Percentiles rank a stretch among this genome's conserved stretches.
Evolutionary conservation across 108 stramenopile genomes (phyloP).

Genomic region (Skeletonema potamos): DNA sequence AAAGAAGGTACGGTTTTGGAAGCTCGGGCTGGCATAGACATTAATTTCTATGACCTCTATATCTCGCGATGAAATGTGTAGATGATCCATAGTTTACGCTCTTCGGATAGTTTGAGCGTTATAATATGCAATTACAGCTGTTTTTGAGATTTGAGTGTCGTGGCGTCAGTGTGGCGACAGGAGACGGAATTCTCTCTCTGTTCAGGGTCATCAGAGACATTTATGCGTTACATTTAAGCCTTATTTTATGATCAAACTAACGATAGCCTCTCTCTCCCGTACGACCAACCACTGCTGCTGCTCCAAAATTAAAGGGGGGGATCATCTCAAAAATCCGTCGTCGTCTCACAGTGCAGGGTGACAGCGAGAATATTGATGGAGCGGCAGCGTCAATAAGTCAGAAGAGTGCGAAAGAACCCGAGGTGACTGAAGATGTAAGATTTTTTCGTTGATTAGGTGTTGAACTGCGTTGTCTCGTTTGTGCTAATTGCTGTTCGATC

Average conservation of each 20-base stretch:
- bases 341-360: slow-evolving; percentile 83
- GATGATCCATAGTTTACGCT: background rate
- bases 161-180: background rate
- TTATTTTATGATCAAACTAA: background rate
- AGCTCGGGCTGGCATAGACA: no score
- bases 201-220: background rate
- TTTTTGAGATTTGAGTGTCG: background rate
- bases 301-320: slow-evolving; percentile 25
- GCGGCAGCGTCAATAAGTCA: background rate
- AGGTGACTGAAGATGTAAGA: slow-evolving; percentile 30
- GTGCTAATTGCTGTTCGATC: background rate
- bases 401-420: slow-evolving; percentile 10
- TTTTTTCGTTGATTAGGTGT: background rate
- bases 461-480: background rate
- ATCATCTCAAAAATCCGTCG: slow-evolving; percentile 79
- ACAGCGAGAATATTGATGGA: slow-evolving; percentile 83
- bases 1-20: slow-evolving; percentile 16
- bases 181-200: background rate
- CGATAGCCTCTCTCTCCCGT: background rate
- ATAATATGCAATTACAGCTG: background rate
- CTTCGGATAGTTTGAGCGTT: background rate
- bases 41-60: slow-evolving; percentile 3
- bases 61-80: background rate
- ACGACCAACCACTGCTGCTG: background rate
- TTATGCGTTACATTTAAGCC: background rate